Conservation (phyloP, 768 basidiomycete species). For the Podaxis sp. region DNA sequence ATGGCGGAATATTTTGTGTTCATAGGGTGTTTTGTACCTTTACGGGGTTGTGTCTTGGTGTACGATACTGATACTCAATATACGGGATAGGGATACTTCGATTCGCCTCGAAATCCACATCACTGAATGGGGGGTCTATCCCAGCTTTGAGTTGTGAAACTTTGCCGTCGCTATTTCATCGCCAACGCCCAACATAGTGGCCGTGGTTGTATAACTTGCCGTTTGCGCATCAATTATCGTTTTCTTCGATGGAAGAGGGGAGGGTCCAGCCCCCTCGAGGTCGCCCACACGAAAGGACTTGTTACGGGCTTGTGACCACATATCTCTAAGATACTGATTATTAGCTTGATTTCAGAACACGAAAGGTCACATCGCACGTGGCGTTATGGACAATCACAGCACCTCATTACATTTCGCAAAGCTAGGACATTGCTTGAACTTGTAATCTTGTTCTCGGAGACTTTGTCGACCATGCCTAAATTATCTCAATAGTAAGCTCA, state of each 20-base stretch:
- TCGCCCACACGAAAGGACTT: too few species aligned
- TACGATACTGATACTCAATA: background rate
- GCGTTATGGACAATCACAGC: background rate
- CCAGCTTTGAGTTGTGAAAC: background rate
- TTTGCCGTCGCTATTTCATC: too few species aligned
- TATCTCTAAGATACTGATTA: background rate
- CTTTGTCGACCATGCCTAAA: conserved; percentile 33
- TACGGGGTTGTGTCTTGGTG: background rate
- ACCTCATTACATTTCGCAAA: background rate
- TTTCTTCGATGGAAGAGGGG: too few species aligned
- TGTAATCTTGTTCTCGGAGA: background rate
- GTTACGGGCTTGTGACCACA: too few species aligned
- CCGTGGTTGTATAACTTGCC: too few species aligned
- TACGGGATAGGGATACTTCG: background rate
- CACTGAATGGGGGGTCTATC: background rate
- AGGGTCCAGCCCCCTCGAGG: too few species aligned
- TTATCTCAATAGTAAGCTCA: conserved; percentile 53
- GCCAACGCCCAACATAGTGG: too few species aligned
- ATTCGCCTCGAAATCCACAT: background rate
- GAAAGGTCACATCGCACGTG: background rate
- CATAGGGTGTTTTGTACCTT: background rate
- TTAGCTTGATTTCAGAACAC: background rate
- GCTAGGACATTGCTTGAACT: background rate
- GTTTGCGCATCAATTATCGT: too few species aligned
- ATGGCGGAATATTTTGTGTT: conserved; percentile 60